Base-by-base conservation (phyloP, 495 filamentous ascomycete genomes). In the Cercophora samala region DNA sequence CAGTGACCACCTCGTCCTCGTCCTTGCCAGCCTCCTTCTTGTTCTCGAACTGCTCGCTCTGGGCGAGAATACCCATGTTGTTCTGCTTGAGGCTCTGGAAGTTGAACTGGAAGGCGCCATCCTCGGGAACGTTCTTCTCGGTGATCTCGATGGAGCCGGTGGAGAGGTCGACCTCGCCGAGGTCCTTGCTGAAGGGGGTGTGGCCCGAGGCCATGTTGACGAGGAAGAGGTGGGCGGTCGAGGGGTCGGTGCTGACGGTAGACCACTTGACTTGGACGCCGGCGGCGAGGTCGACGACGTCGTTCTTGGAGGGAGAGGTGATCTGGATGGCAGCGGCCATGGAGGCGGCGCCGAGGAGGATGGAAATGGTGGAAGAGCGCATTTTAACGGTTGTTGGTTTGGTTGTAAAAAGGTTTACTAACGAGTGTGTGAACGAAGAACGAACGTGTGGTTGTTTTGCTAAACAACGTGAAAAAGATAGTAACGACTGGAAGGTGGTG, bases 201-300 rank as follows among this genome's bases (percentile, higher is more conserved):
- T 71, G 66, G 58, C 74, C 74, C 59, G 63, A 29, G 68, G 74
- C 74, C 72, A 69, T 68, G 72, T 76, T 76, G 70, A 76, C 74
- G 21, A 76, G 72, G 59, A 71, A 60, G 29, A 74, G 67, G 66
- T 74, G 68, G 29, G 74, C 74, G 37, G 21, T 53, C 29, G 51
- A 52, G 58, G 74, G 70, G 66, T 76, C 74, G 67, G 66, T 69
- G 65, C 13, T 65, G 68, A 76, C 74, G 55, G 70, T 70, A 56
- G 59, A 29, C 72, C 72, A 76, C 15, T 62, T 60, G 53, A 76
- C 72, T 32, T 68, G 46, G 23, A 73, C 64, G 72, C 74, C 74
- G n/a, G 52, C 5, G 6, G 64, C 32, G 53, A 68, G 54, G 59
- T 69, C 70, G 64, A 76, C 56, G 0, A 60, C 66, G 13, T 69